Base-by-base conservation (phyloP, 371 early-diverging fungal species). In the Mortierella sp. region DNA sequence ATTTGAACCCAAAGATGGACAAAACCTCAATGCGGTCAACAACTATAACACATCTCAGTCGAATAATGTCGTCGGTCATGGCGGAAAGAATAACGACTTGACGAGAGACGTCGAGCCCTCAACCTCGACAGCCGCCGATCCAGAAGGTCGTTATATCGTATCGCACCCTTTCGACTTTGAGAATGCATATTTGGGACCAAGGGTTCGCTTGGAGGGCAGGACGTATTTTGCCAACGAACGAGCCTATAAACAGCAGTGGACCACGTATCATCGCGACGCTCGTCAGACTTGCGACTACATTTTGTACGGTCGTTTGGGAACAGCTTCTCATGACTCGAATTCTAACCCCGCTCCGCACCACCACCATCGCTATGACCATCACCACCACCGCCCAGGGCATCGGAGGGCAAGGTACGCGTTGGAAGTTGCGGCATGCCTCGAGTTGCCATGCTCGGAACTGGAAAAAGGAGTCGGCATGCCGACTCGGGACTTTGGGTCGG, bases 201-300 rank as follows among this genome's bases (percentile, higher is more conserved):
- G 11, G 21, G n/a, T n/a, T n/a, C 1, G 24, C 69, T 32, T 21
- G 27, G 58, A 69, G 64, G 28, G 55, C 76, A 3, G 64, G 68
- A 47, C 47, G 48, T 28, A 56, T 60, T 24, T 23, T 23, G 6
- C 24, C 42, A 30, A 12, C 23, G 21, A 28, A 48, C 19, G 56
- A 26, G 15, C 5, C 8, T 7, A 28, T 39, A 27, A 44, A 31
- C 9, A 26, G 19, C 31, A 56, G 0, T 75, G 69, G 61, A 75
- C 76, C 2, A 69, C 76, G 3, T 64, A 31, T 24, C 76, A 75
- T 32, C 6, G 23, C 12, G 11, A 15, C 0, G 48, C 47, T 11
- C 54, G 57, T 6, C 24, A 24, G 27, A 46, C 56, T n/a, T 75
- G 76, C 37, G 76, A 75, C 27, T 75, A 55, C 17, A 69, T 75